Conservation (phyloP, 1,284 basidiomycete species). For the Leccinum pallidistipes region DNA sequence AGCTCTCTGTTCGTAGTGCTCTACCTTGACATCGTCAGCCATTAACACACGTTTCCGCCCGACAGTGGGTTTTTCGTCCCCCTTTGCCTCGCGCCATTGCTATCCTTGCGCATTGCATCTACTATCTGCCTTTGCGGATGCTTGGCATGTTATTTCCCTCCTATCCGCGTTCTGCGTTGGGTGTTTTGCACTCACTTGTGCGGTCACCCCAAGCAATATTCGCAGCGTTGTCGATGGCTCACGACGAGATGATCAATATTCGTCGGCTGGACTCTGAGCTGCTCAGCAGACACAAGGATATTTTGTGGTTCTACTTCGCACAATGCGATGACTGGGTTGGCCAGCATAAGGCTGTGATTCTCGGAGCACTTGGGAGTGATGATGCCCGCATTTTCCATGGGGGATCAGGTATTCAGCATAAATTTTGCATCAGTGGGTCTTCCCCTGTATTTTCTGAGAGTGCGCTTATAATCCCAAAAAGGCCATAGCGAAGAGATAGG, state of each 20-base stretch:
- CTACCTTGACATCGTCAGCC: background rate
- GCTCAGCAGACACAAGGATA: conserved; percentile 40
- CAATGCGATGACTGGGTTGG: conserved; percentile 62
- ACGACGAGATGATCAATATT: conserved; percentile 62
- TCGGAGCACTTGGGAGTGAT: conserved; percentile 39
- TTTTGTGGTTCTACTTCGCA: conserved; percentile 55
- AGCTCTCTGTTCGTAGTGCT: conserved; percentile 39
- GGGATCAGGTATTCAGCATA: conserved; percentile 51
- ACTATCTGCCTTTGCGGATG: conserved; percentile 18
- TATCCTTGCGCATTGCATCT: conserved; percentile 29
- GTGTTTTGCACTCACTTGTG: conserved; percentile 48
- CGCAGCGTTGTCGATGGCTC: conserved; percentile 54
- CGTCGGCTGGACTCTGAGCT: conserved; percentile 45
- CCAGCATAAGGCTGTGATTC: conserved; percentile 42
- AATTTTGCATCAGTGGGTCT: conserved; percentile 62
- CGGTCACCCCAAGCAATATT: conserved; percentile 47
- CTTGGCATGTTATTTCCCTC: conserved; percentile 25
- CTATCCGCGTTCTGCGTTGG: conserved; percentile 50
- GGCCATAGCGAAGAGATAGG: conserved; percentile 54
- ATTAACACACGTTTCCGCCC: background rate
- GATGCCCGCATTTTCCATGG: conserved; percentile 43
- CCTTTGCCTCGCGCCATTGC: conserved; percentile 47
- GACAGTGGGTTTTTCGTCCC: conserved; percentile 49
- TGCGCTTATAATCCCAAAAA: conserved; percentile 22
- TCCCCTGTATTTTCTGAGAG: background rate